Conservation (phyloP, 305 asterid species). For the Fraxinus floribunda region DNA sequence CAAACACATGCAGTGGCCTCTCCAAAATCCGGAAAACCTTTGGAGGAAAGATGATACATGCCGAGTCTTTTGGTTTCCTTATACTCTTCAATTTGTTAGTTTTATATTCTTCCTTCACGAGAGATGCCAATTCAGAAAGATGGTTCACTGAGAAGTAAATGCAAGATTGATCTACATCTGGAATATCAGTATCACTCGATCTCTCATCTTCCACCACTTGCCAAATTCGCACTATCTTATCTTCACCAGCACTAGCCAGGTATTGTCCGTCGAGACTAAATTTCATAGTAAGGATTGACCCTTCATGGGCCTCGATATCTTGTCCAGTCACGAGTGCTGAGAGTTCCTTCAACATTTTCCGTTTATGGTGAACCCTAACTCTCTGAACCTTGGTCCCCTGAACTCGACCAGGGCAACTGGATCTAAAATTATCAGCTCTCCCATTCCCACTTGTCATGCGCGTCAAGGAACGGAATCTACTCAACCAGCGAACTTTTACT, state of each 20-base stretch:
- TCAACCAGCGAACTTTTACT: constrained; percentile 52
- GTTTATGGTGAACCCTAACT: constrained; percentile 57
- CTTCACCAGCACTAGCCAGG: constrained; percentile 91
- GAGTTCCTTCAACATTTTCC: constrained; percentile 66
- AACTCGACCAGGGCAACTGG: constrained; percentile 20
- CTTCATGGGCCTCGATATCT: constrained; percentile 80
- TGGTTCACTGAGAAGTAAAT: constrained; percentile 70
- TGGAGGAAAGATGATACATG: constrained; percentile 84
- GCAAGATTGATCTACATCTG: constrained; percentile 78
- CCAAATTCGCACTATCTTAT: constrained; percentile 77
- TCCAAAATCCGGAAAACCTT: constrained; percentile 74
- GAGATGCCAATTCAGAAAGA: constrained; percentile 73
- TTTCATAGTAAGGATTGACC: constrained; percentile 77
- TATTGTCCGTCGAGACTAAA: constrained; percentile 85
- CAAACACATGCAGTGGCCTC: constrained; percentile 72
- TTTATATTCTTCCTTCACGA: constrained; percentile 51
- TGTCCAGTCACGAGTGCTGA: constrained; percentile 79
- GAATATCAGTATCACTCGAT: constrained; percentile 50
- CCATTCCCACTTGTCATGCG: constrained; percentile 40
- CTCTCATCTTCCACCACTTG: constrained; percentile 82
- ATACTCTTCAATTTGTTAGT: constrained; percentile 39
- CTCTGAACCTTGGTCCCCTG: constrained; percentile 42
- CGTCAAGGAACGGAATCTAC: constrained; percentile 53
- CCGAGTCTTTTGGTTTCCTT: constrained; percentile 66
- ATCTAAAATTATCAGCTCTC: constrained; percentile 29